Base-by-base conservation (phyloP, 371 early-diverging fungal species). In the Actinomucor elegans region DNA sequence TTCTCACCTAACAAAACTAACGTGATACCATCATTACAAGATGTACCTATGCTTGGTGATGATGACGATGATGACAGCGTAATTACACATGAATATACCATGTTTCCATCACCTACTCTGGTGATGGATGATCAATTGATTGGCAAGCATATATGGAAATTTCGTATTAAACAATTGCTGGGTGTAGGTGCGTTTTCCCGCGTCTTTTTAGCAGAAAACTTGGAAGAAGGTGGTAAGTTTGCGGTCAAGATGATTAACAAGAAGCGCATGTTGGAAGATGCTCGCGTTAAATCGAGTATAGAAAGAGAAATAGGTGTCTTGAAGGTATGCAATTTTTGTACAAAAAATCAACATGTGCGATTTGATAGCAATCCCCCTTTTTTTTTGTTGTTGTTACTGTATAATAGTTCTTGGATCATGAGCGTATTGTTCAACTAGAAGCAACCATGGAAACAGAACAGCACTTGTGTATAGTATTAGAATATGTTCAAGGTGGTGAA, bases 361-460 rank as follows among this genome's bases (percentile, higher is more conserved):
- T 14, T 17, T n/a, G 5, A 17, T 1, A 15, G 36, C 7, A 5
- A 15, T 17, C 36, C 7, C 17, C 12, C 12, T n/a, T n/a, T n/a
- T n/a, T n/a, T n/a, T n/a, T n/a, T n/a, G n/a, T n/a, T n/a, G n/a
- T n/a, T n/a, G n/a, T n/a, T n/a, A n/a, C n/a, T 43, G 15, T 7
- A 28, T 17, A 28, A 5, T 43, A 82, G 73, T 62, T 67, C n/a
- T 67, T 86, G 14, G 57, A 66, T 1, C 84, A 86, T 61, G 73
- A 80, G 14, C 76, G 82, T 48, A 81, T 89, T 33, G 80, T 89
- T 29, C 71, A 77, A n/a, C 64, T 88, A 9, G 65, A 79, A 21
- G 89, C 86, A 33, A 79, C 84, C 12, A 75, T 89, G 52, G 80
- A 79, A 50, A 85, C 86, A 2, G 61, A 71, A 4, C 69, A 68